Base-by-base conservation (phyloP, 495 filamentous ascomycete species). In the Barbatosphaeria neglecta region DNA sequence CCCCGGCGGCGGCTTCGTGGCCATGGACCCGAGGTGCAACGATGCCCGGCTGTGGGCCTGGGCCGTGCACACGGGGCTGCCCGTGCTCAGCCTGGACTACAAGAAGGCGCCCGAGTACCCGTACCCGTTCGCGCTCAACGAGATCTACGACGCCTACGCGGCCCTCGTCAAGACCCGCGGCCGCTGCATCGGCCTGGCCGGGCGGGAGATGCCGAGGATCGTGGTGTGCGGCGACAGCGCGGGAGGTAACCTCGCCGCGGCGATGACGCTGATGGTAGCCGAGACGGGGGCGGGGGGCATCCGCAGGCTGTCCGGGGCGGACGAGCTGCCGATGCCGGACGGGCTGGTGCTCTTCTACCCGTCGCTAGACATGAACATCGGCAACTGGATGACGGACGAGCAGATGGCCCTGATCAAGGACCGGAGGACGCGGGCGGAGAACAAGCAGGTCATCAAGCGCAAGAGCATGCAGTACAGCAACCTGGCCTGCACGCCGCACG, bases 341-440 rank as follows among this genome's bases (percentile, higher is more conserved):
- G 93, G 88, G 0, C 55, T 96, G 10, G 72, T 97, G 1, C 70
- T 96, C 33, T 80, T 93, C 22, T 98, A 98, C 57, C 92, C 92
- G 1, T 79, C 79, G 0, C 69, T 98, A 46, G 93, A 95, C 55
- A 83, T 97, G 80, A 95, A 88, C 59, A 95, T 97, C 43, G 84
- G 86, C n/a, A 96, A 87, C 54, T 98, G 92, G 92, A 96, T 98
- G 89, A 87, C 83, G 0, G 93, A 98, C 54, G 92, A 97, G 60
- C 90, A 97, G 59, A 92, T 96, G 87, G 74, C 86, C 0, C 66
- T 97, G 33, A 95, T 98, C 45, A 83, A 90, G 50, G 88, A 95
- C 48, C 82, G 86, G 35, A 73, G 78, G 44, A 79, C 76, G 47
- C 78, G 90, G 2, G 80, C 80, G 48, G 86, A 81, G 2, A 95